Base-by-base conservation (phyloP, 129 eudicot genomes). In the Flaveria bidentis region DNA sequence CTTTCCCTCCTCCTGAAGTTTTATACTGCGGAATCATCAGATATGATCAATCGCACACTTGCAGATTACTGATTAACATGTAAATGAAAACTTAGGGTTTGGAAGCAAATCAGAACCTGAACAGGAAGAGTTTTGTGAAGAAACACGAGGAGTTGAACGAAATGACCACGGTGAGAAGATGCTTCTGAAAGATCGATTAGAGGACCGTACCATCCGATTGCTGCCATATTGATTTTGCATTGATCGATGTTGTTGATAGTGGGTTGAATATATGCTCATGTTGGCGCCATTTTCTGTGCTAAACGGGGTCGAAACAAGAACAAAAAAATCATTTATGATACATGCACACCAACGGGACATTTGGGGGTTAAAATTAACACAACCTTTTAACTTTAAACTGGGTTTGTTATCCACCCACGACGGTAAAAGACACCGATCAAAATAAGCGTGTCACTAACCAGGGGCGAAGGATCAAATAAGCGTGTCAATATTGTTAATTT, bases 181-280 rank as follows among this genome's bases (percentile, higher is more conserved):
- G 96, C 96, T 63, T 84, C 72, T 9, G 91, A 80, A 18, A 92
- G 89, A 55, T 89, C 86, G 71, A 92, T 85, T 25, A 92, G 84
- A 46, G 96, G 96, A 75, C 96, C 96, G 57, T 87, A 89, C 91
- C 96, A 89, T 73, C 91, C 96, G 30, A 87, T 87, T 77, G 86
- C 76, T 66, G 83, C 86, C 91, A 86, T 84, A 61, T 65, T 14
- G 18, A 14, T 8, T 44, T 39, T 15, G 15, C 39, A 36, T 44
- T 28, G 9, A 52, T 20, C 52, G 39, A 44, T 23, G 52, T 26
- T 65, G 6, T 65, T 28, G 15, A 16, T 9, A 9, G 33, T 17
- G 61, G 8, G 20, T 52, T 63, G 22, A 63, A 16, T 30, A 28
- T 26, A 65, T 65, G 73, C 22, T 69, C 20, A 57, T 69, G 8